A percentile compares a stretch with the other conserved stretches of the same genome.
Conservation (phyloP, 805 yeast species). For the Metschnikowia drakensbergensis region DNA sequence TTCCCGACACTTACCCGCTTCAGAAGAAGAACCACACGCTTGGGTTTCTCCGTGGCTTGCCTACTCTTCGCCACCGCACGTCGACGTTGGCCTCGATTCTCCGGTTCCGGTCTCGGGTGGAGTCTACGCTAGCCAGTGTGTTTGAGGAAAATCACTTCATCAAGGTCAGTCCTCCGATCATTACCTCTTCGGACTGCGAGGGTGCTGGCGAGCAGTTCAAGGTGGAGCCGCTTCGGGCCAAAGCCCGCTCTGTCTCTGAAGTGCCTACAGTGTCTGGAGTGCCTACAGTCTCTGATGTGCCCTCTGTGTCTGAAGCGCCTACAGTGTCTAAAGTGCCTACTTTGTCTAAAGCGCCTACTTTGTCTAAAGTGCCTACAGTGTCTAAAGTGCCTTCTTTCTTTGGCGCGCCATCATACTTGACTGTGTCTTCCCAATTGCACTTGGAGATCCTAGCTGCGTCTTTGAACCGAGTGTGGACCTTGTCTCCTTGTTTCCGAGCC, state of each 20-base stretch:
- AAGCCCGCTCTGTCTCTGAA: neutral
- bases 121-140: conserved; percentile 48
- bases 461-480: conserved; percentile 76
- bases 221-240: conserved; percentile 33
- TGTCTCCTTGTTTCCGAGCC: conserved; percentile 91
- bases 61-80: conserved; percentile 75
- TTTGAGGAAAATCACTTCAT: conserved; percentile 53
- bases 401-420: conserved; percentile 63
- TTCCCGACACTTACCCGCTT: conserved; percentile 65
- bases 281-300: no score
- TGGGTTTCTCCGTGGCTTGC: conserved; percentile 66
- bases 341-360: no score
- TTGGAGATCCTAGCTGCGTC: conserved; percentile 77
- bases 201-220: conserved; percentile 93
- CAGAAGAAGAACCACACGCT: conserved; percentile 74
- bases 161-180: conserved; percentile 80
- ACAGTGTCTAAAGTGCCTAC: no score
- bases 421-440: conserved; percentile 92
- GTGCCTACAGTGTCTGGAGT: neutral
- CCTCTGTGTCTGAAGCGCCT: no score
- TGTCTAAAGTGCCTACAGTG: no score
- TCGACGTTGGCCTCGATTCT: conserved; percentile 59
- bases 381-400: conserved; percentile 41
- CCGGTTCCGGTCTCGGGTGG: conserved; percentile 69
- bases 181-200: conserved; percentile 91